phyloP scores from a whole-genome alignment of 352 stramenopile species.

The Phytophthora tubulina region DNA sequence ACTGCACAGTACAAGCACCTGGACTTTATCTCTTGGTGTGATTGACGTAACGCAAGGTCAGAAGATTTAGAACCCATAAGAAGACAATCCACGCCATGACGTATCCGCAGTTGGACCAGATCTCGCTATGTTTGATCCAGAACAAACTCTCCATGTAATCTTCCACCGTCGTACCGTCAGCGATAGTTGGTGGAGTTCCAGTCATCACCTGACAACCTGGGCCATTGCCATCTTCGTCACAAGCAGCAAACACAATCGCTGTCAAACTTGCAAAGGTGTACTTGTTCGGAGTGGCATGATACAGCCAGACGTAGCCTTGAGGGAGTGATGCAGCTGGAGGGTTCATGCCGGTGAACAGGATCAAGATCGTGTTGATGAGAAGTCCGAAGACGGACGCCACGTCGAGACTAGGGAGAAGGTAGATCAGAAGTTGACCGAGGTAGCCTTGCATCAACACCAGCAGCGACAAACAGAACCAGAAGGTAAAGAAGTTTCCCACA shows the following conservation, averaged over 20 bases:
- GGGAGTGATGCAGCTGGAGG: conserved; percentile 7
- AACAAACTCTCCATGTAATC: conserved; percentile 48
- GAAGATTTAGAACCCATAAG: conserved; percentile 41
- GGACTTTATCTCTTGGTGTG: conserved; percentile 33
- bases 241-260: conserved; percentile 35
- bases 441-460: conserved; percentile 25
- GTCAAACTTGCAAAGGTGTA: conserved; percentile 34
- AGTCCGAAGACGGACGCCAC: conserved; percentile 8
- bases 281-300: conserved; percentile 12
- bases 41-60: conserved; percentile 59
- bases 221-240: conserved; percentile 2
- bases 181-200: conserved; percentile 4
- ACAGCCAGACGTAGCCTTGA: conserved; percentile 21
- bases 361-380: conserved; percentile 16
- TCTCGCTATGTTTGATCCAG: conserved; percentile 51
- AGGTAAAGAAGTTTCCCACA: conserved; percentile 22
- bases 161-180: conserved; percentile 12
- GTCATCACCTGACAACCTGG: conserved; percentile 20
- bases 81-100: conserved; percentile 44
- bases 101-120: conserved; percentile 36
- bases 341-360: conserved; percentile 28
- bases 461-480: conserved; percentile 22
- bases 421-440: conserved; percentile 21
- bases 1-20: not conserved
- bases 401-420: conserved; percentile 8